Percentiles rank a stretch among this genome's conserved stretches.
Conservation (phyloP, 2,329 filamentous ascomycete genomes). For the Nothophoma quercina region DNA sequence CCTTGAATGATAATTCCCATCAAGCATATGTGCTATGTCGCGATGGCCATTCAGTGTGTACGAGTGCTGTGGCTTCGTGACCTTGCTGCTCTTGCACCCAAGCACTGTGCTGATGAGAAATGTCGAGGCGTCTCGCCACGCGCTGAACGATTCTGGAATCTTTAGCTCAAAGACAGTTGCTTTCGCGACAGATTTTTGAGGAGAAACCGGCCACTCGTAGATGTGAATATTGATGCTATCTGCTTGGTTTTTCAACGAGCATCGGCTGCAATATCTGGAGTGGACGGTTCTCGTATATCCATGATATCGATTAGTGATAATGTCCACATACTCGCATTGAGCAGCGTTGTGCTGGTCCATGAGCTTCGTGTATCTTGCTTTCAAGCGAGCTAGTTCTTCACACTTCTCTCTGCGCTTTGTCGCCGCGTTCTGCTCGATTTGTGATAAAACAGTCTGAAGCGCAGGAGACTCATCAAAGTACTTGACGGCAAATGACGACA, state of each 20-base stretch:
- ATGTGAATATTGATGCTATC: conserved; percentile 54
- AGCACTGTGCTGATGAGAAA: conserved; percentile 55
- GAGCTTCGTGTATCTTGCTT: conserved; percentile 21
- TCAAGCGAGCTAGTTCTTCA: conserved; percentile 25
- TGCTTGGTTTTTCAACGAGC: conserved; percentile 44
- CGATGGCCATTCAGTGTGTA: conserved; percentile 27
- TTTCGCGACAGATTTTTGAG: conserved; percentile 41
- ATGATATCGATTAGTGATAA: conserved; percentile 3
- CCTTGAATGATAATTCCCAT: conserved; percentile 3
- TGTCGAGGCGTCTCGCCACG: conserved; percentile 60
- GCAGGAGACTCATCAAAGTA: conserved; percentile 57
- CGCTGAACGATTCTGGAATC: conserved; percentile 50
- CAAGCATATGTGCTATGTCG: conserved; percentile 11
- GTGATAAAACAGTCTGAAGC: conserved; percentile 48
- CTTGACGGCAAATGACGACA: conserved; percentile 55
- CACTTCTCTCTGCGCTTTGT: conserved; percentile 25
- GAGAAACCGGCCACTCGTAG: conserved; percentile 66
- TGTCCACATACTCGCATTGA: conserved; percentile 20
- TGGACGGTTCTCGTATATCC: conserved; percentile 19
- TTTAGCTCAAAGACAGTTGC: conserved; percentile 63
- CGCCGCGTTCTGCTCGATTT: conserved; percentile 53
- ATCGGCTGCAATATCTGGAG: conserved; percentile 35
- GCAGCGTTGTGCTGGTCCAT: conserved; percentile 19
- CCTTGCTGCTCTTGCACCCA: neutral
- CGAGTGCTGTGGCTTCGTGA: neutral